Evolutionary conservation across 148 eudicot species (phyloP).

Genomic region (Amaranthus cruentus): DNA sequence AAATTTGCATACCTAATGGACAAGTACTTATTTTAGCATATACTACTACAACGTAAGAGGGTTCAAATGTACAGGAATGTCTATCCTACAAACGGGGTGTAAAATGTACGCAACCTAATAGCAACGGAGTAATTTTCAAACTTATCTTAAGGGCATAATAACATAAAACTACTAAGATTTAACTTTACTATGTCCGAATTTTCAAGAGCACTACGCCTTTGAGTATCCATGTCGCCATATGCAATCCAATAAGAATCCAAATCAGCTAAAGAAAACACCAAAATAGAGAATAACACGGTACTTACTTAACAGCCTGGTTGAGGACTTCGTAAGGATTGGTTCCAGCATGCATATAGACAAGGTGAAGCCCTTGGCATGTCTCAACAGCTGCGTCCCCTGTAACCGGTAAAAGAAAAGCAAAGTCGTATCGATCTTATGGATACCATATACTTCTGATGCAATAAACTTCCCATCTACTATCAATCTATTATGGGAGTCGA

Average conservation of each 20-base stretch:
- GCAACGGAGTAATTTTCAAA: no score
- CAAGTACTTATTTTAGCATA: no score
- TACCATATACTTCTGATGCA: constrained; percentile 22
- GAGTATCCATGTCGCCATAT: neutral
- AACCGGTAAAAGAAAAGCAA: constrained; percentile 36
- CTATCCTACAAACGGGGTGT: no score
- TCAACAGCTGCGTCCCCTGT: constrained; percentile 78
- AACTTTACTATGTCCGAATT: no score
- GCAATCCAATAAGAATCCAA: constrained; percentile 2
- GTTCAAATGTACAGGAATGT: no score
- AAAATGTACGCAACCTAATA: neutral
- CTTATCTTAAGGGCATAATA: no score
- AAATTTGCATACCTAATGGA: neutral
- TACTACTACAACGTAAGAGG: no score
- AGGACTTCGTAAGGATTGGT: constrained; percentile 84
- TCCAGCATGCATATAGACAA: constrained; percentile 86
- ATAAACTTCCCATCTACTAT: constrained; percentile 12
- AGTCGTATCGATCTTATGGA: constrained; percentile 33
- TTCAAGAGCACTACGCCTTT: neutral
- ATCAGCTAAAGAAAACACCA: neutral
- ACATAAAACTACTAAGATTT: neutral
- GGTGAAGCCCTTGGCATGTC: constrained; percentile 67
- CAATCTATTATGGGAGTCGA: constrained; percentile 12
- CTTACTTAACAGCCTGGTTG: constrained; percentile 78
- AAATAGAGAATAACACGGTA: constrained; percentile 12